Evolutionary conservation across 2,329 filamentous ascomycete genomes (phyloP), one percentile per base, ranked within the genome.

Genomic region (Cercospora sp.): DNA sequence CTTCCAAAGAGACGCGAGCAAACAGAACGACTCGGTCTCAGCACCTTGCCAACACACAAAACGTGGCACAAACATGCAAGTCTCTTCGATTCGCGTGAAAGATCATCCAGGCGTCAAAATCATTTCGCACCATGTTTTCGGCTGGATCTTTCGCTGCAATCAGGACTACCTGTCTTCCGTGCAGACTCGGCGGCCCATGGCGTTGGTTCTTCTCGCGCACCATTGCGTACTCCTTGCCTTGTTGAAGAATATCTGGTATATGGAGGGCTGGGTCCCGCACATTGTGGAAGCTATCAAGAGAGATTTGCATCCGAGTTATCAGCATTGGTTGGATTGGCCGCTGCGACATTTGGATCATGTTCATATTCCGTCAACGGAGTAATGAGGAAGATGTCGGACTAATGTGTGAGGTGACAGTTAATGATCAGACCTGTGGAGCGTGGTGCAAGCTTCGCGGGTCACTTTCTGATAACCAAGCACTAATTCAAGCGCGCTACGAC

Each of bases 201-300:
- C 70, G 1, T 31, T 72, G 10, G 70, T 70, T 9, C 68, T 72
- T 10, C 51, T 71, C 9, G 69, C 69, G 3, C 67, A 72, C 28
- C 70, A 66, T 26, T 51, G 66, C 18, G 66, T 70, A 6, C 30
- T 72, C 1, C 36, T 72, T 33, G 53, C 64, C 5, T 59, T 65
- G 45, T 57, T 70, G 12, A 62, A 67, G 42, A 36, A 67, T 20
- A 31, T 60, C 20, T 72, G 69, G 70, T 72, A 71, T 36, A 33
- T 72, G 13, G 55, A 71, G 3, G 69, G 70, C 4, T 72, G 70
- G 70, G 60, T 64, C 0, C 9, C n/a, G 5, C 69, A 72, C 48
- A 70, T 72, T 5, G 65, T 71, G 62, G 45, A 28, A 10, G 69
- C 65, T 16, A 64, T 71, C 18, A 33, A 53, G 12, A n/a, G 57